These are phyloP conservation scores for Clarireedia monteithiana DNA, from an alignment of 2,329 filamentous ascomycete species.

Conservation along the genomic window DNA sequence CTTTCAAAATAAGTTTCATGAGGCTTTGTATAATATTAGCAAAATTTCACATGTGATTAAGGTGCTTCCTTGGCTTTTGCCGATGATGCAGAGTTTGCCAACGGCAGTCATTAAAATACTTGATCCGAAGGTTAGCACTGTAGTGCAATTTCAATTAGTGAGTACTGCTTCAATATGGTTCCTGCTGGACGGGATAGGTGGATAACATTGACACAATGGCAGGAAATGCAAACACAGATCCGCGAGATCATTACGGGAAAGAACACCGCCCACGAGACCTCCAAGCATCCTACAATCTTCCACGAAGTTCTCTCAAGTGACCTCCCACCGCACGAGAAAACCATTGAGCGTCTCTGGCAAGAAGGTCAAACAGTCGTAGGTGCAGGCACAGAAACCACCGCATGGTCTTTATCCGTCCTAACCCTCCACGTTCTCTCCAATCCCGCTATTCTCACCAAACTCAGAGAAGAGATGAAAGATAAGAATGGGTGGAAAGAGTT, in stretches of 20 bases:
- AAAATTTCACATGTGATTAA: conserved; percentile 5
- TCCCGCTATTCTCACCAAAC: conserved; percentile 22
- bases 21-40: neutral
- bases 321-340: conserved; percentile 32
- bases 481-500: conserved; percentile 16
- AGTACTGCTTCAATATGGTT: conserved; percentile 25
- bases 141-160: conserved; percentile 7
- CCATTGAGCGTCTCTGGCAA: conserved; percentile 24
- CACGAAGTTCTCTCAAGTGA: conserved; percentile 21
- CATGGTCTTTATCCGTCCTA: conserved; percentile 29
- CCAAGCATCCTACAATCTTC: conserved; percentile 22
- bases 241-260: conserved; percentile 1
- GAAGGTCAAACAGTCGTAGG: conserved; percentile 28
- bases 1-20: conserved; percentile 4
- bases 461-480: conserved; percentile 30
- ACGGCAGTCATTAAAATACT: neutral
- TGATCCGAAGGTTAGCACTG: neutral
- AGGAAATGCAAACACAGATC: conserved; percentile 31
- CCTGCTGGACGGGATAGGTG: conserved; percentile 2
- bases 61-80: conserved; percentile 1
- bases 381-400: conserved; percentile 34
- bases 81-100: neutral
- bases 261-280: conserved; percentile 6
- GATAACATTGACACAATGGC: neutral
- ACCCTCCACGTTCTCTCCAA: conserved; percentile 32